phyloP scores from a whole-genome alignment of 2,329 filamentous ascomycete species.

The Scolecobasidium constrictum region DNA sequence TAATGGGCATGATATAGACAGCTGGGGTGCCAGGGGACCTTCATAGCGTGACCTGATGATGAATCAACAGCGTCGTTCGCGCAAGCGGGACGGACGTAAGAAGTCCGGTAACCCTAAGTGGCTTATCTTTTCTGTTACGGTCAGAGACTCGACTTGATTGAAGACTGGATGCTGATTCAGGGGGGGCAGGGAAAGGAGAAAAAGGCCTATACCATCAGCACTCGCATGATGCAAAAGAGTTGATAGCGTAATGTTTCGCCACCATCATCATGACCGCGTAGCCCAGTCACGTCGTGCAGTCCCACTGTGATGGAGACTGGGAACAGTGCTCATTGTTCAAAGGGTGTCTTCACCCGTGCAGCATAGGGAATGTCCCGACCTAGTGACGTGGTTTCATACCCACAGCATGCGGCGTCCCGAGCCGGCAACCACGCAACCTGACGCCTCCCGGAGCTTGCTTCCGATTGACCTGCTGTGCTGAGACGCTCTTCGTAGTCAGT shows the following conservation, averaged over 20 bases:
- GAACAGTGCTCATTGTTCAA: neutral
- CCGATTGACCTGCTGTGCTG: neutral
- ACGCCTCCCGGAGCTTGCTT: neutral
- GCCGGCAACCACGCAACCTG: neutral
- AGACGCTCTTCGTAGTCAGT: neutral
- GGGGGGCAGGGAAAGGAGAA: too few relatives aligned
- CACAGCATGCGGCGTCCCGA: neutral
- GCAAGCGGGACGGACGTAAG: conserved; percentile 14
- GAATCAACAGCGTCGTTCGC: conserved; percentile 13
- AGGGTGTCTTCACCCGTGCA: neutral
- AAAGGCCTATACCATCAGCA: too few relatives aligned
- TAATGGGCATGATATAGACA: conserved; percentile 13
- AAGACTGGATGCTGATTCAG: conserved; percentile 9
- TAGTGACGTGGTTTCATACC: neutral
- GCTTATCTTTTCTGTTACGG: conserved; percentile 12
- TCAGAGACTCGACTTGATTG: conserved; percentile 12
- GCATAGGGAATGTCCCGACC: neutral
- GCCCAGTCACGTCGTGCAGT: conserved; percentile 5
- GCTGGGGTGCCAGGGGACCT: conserved; percentile 12
- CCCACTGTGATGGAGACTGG: conserved; percentile 4
- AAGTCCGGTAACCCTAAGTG: conserved; percentile 13
- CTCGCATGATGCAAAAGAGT: too few relatives aligned
- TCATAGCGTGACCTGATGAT: conserved; percentile 13
- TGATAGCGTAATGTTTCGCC: too few relatives aligned
- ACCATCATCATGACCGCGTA: too few relatives aligned